These are phyloP conservation scores for Diplodia mutila DNA, from an alignment of 2,329 filamentous ascomycete genomes.

Conservation along the genomic window DNA sequence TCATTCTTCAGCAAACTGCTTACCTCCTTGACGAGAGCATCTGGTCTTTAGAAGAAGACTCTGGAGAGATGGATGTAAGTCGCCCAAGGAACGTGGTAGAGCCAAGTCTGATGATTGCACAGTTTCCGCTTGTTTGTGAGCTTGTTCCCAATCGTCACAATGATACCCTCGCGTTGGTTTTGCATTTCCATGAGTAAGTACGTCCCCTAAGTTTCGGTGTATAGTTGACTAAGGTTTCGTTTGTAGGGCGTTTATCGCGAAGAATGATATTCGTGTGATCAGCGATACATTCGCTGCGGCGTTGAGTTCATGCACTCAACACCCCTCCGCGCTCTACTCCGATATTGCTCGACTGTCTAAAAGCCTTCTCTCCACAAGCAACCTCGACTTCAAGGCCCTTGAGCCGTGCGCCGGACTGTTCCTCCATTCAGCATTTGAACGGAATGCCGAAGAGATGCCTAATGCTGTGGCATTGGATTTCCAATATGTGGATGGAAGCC, in stretches of 20 bases:
- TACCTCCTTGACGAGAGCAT: constrained; percentile 50
- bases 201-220: no score
- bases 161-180: constrained; percentile 60
- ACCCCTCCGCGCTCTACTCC: constrained; percentile 31
- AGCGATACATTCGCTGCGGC: constrained; percentile 36
- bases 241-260: constrained; percentile 31
- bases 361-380: constrained; percentile 34
- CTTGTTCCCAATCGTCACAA: constrained; percentile 60
- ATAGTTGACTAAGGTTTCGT: background rate
- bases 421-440: constrained; percentile 46
- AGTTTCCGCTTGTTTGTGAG: constrained; percentile 75
- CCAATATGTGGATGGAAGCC: constrained; percentile 35
- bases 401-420: constrained; percentile 28
- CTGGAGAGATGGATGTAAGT: constrained; percentile 64
- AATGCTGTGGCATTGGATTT: constrained; percentile 45
- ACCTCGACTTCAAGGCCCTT: constrained; percentile 30
- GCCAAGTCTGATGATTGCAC: constrained; percentile 31
- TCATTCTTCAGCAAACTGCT: constrained; percentile 73
- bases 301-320: constrained; percentile 34
- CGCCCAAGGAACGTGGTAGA: background rate
- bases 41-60: constrained; percentile 56
- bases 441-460: constrained; percentile 36
- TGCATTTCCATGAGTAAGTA: constrained; percentile 58
- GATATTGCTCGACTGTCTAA: constrained; percentile 34
- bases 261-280: constrained; percentile 36